A percentile compares a stretch with the other conserved stretches of the same genome.
phyloP scores from a whole-genome alignment of 345 rosid genomes.

The Aquilaria yunnanensis region DNA sequence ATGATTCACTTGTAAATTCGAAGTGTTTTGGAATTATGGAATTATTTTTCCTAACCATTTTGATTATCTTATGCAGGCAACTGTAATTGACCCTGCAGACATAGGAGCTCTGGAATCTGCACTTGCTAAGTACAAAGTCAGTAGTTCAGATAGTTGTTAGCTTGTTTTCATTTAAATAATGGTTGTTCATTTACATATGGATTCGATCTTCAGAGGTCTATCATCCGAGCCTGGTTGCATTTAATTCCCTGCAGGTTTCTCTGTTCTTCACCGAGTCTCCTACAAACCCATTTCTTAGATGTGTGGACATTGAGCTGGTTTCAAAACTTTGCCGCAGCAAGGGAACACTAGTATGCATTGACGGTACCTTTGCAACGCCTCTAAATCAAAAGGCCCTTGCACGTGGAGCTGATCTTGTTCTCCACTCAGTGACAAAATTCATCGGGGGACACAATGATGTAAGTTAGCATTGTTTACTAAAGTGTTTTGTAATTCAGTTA shows the following conservation, averaged over 20 bases:
- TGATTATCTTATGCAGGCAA: conserved; percentile 49
- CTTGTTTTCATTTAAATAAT: not conserved
- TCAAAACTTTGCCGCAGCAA: conserved; percentile 82
- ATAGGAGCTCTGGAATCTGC: conserved; percentile 68
- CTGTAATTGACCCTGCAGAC: conserved; percentile 97
- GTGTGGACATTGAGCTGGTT: conserved; percentile 86
- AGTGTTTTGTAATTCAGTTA: not conserved
- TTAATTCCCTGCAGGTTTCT: conserved; percentile 56
- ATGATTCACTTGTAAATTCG: not conserved
- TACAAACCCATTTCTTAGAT: conserved; percentile 91
- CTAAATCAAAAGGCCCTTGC: conserved; percentile 93
- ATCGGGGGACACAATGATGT: conserved; percentile 98
- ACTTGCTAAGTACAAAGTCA: conserved; percentile 62
- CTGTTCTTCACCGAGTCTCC: conserved; percentile 96
- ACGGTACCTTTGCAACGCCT: conserved; percentile 99
- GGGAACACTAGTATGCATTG: conserved; percentile 91
- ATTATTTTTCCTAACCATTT: conserved; percentile 2
- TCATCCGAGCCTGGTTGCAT: not conserved
- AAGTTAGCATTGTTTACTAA: conserved; percentile 17
- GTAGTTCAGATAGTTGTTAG: conserved; percentile 18
- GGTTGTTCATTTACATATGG: conserved; percentile 1
- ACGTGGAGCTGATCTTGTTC: conserved; percentile 91
- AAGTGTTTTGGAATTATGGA: not conserved
- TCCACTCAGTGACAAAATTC: conserved; percentile 91
- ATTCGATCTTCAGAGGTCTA: conserved; percentile 10